A percentile compares a stretch with the other conserved stretches of the same genome.
phyloP scores from a whole-genome alignment of 345 rosid species.

The Eucalyptus marginata region DNA sequence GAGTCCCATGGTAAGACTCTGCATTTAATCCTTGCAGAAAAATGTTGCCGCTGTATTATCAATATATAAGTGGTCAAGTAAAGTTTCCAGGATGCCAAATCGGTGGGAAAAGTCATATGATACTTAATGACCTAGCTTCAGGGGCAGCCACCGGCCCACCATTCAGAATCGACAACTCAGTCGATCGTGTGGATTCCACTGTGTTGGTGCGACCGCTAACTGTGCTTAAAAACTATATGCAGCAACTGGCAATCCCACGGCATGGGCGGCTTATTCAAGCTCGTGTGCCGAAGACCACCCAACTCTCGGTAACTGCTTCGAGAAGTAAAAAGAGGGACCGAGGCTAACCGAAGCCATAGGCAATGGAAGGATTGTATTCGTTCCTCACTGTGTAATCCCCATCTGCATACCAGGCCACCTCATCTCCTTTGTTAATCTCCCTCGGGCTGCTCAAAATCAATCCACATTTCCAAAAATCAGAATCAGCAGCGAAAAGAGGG shows the following conservation, averaged over 20 bases:
- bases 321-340: not conserved
- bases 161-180: not conserved
- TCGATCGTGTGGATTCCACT: not conserved
- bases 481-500: not conserved
- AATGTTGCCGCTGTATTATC: not conserved
- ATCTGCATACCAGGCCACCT: conserved; percentile 99
- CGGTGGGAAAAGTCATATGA: not conserved
- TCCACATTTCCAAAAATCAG: not conserved
- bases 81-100: not conserved
- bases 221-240: not conserved
- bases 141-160: not conserved
- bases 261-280: not conserved
- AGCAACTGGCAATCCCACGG: not conserved
- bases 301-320: not conserved
- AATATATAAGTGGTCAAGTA: not conserved
- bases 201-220: not conserved
- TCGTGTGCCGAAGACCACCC: not conserved
- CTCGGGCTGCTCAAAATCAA: conserved; percentile 47
- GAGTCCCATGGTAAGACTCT: not conserved
- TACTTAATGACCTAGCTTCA: not conserved
- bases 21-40: not conserved
- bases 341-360: conserved; percentile 88
- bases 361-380: conserved; percentile 76
- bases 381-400: conserved; percentile 87
- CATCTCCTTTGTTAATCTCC: conserved; percentile 96